Evolutionary conservation across 495 filamentous ascomycete genomes (phyloP).

Genomic region (Hypomontagnella monticulosa): DNA sequence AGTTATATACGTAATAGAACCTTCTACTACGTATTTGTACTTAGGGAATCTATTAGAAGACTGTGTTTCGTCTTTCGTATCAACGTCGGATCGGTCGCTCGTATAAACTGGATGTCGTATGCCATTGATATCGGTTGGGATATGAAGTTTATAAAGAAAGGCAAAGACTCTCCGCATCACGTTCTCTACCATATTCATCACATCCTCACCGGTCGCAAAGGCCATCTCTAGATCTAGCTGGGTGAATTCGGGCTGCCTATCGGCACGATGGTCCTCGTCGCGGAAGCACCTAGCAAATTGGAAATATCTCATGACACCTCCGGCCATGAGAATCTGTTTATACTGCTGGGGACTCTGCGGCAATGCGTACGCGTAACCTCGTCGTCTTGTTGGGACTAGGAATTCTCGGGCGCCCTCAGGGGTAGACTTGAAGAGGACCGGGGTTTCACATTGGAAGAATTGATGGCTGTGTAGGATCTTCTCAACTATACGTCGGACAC

Average conservation of each 20-base stretch:
- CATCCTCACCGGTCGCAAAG: constrained; percentile 76
- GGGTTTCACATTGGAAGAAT: constrained; percentile 90
- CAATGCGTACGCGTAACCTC: constrained; percentile 83
- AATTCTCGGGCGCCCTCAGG: constrained; percentile 97
- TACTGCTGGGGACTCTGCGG: constrained; percentile 98
- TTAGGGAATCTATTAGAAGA: not conserved
- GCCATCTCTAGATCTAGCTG: constrained; percentile 96
- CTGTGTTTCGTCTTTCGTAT: not conserved
- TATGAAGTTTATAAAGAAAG: not conserved
- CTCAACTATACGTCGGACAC: constrained; percentile 62
- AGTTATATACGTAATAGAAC: constrained; percentile 70
- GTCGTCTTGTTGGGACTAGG: constrained; percentile 83
- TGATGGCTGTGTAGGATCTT: constrained; percentile 56
- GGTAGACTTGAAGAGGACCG: constrained; percentile 95
- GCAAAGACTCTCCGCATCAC: not conserved
- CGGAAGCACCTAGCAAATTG: constrained; percentile 96
- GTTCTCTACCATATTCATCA: constrained; percentile 47
- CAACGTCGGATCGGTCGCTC: not conserved
- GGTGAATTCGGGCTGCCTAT: constrained; percentile 96
- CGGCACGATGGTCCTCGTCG: constrained; percentile 92
- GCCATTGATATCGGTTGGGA: constrained; percentile 10
- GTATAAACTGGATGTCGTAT: constrained; percentile 9
- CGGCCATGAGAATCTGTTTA: constrained; percentile 97
- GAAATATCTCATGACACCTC: constrained; percentile 81
- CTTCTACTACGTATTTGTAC: constrained; percentile 14